Percentiles rank a stretch among this genome's conserved stretches.
Evolutionary conservation across 352 stramenopile species (phyloP).

Genomic region (Phytophthora chlamydospora): DNA sequence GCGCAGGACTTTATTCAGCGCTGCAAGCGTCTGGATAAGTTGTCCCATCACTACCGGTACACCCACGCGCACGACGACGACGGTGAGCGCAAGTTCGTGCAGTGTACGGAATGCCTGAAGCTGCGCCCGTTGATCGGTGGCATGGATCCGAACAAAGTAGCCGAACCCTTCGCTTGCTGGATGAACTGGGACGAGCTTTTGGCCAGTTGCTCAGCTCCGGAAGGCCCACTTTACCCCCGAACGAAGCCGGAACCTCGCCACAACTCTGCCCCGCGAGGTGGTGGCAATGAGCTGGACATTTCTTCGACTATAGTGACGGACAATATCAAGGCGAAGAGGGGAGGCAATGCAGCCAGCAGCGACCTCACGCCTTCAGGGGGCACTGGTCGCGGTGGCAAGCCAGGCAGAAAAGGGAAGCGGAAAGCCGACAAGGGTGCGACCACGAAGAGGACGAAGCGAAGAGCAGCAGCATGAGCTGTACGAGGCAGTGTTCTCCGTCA

Average conservation of each 20-base stretch:
- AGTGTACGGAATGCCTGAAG: slow-evolving; percentile 79
- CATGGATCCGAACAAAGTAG: slow-evolving; percentile 73
- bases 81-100: slow-evolving; percentile 70
- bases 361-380: slow-evolving; percentile 1
- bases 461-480: slow-evolving; percentile 18
- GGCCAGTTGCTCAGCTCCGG: slow-evolving; percentile 76
- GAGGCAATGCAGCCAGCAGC: background rate
- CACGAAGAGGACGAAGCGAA: slow-evolving; percentile 30
- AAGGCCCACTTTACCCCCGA: slow-evolving; percentile 43
- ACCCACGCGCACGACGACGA: slow-evolving; percentile 64
- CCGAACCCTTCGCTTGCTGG: slow-evolving; percentile 84
- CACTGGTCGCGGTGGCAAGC: slow-evolving; percentile 17
- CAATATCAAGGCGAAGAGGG: slow-evolving; percentile 18
- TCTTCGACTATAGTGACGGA: background rate
- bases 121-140: slow-evolving; percentile 71
- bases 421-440: slow-evolving; percentile 23
- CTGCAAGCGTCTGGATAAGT: slow-evolving; percentile 81
- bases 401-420: slow-evolving; percentile 31
- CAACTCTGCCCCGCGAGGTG: slow-evolving; percentile 2
- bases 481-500: slow-evolving; percentile 1
- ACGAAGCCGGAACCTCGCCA: slow-evolving; percentile 13
- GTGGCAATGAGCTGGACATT: background rate
- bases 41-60: slow-evolving; percentile 68
- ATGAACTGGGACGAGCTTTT: slow-evolving; percentile 88
- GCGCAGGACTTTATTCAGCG: slow-evolving; percentile 68